phyloP scores from a whole-genome alignment of 495 filamentous ascomycete species.

The Penicillium antarcticum region DNA sequence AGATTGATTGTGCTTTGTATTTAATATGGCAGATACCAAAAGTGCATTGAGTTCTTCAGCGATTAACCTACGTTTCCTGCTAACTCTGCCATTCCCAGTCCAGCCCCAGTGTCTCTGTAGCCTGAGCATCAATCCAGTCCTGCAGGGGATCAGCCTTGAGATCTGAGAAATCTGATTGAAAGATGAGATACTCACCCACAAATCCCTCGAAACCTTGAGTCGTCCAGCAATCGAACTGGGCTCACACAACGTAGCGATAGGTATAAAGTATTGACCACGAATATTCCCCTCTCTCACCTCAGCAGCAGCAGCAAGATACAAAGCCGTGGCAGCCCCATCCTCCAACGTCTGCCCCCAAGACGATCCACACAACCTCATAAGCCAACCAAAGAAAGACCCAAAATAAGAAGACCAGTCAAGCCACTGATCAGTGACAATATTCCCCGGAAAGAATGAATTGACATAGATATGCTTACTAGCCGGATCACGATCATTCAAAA shows the following conservation, averaged over 20 bases:
- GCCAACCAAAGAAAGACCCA: conserved; percentile 13
- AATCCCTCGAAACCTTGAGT: conserved; percentile 22
- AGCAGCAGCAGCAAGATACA: conserved; percentile 30
- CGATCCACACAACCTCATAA: conserved; percentile 5
- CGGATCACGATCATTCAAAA: conserved; percentile 13
- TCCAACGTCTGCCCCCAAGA: conserved; percentile 25
- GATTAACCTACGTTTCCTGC: background rate
- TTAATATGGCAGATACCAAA: conserved; percentile 1
- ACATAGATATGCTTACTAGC: conserved; percentile 27
- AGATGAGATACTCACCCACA: conserved; percentile 23
- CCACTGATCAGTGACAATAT: conserved; percentile 36
- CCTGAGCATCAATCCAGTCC: conserved; percentile 22
- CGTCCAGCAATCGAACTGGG: conserved; percentile 19
- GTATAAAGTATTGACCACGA: conserved; percentile 34
- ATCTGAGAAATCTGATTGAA: background rate
- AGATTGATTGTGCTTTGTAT: background rate
- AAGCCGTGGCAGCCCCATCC: conserved; percentile 36
- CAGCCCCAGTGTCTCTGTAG: conserved; percentile 6
- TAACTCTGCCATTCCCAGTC: conserved; percentile 6
- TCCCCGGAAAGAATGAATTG: conserved; percentile 40
- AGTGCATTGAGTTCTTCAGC: background rate
- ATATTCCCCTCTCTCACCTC: conserved; percentile 12
- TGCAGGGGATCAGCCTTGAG: background rate
- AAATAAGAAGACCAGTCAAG: conserved; percentile 29
- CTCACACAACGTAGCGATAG: conserved; percentile 23